Conservation (phyloP, 140 eudicot genomes). For the Oenanthe javanica region DNA sequence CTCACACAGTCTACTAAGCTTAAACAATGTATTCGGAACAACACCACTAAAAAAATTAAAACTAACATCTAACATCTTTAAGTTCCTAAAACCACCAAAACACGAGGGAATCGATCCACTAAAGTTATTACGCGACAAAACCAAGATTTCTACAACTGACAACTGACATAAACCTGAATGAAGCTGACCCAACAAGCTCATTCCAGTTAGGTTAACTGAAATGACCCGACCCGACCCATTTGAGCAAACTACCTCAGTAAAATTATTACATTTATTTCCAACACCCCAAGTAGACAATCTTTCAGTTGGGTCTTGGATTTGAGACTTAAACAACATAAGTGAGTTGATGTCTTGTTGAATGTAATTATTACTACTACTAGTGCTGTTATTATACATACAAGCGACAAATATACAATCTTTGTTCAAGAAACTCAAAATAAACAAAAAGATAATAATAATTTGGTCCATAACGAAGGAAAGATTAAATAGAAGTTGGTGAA, state of each 20-base stretch:
- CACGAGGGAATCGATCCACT: constrained; percentile 51
- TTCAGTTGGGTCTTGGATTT: constrained; percentile 52
- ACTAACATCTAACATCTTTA: constrained; percentile 54
- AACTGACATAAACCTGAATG: constrained; percentile 66
- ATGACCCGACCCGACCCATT: constrained; percentile 59
- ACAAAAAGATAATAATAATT: constrained; percentile 12
- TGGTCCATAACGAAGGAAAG: constrained; percentile 13
- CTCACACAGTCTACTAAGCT: constrained; percentile 30
- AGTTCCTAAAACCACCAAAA: constrained; percentile 43
- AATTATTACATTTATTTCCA: constrained; percentile 46
- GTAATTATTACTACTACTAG: not conserved
- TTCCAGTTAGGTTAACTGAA: constrained; percentile 52
- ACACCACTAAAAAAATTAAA: constrained; percentile 45
- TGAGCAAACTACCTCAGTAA: constrained; percentile 63
- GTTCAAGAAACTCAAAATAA: constrained; percentile 11
- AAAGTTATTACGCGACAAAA: constrained; percentile 53
- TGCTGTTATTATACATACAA: constrained; percentile 11
- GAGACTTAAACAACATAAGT: constrained; percentile 52
- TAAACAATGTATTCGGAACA: constrained; percentile 37
- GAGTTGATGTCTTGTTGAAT: constrained; percentile 47
- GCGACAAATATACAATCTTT: constrained; percentile 7
- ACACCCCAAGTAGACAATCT: constrained; percentile 47
- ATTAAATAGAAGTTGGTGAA: not conserved
- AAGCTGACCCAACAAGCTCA: constrained; percentile 50
- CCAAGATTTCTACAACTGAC: constrained; percentile 51